Base-by-base conservation (phyloP, 2,329 filamentous ascomycete species). In the Cladosporium oxysporum region DNA sequence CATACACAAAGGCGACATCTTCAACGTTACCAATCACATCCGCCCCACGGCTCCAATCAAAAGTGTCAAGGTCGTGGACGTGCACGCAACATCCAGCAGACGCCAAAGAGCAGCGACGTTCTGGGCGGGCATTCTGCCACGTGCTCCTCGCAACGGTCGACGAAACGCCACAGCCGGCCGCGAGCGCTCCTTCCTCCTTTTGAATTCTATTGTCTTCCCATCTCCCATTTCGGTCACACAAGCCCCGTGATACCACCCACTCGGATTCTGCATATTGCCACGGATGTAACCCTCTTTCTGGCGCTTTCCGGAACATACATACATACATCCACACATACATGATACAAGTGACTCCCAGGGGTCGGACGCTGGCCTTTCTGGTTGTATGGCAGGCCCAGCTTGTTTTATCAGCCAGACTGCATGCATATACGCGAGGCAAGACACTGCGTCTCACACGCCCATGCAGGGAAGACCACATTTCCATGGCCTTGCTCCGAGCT, bases 51-150 rank as follows among this genome's bases (percentile, higher is more conserved):
- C 28, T 58, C 57, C 35, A 31, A 28, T 47, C 57, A 44, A 41
- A 44, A 58, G n/a, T 31, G n/a, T 31, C 31, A 3, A 23, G 18
- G 10, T 14, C 23, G 18, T 33, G 47, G 59, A 35, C 28, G 47
- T 21, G 59, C 58, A n/a, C 57, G 28, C 41, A 49, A 33, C 41
- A 21, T 47, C 41, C 23, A 26, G 23, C 23, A 3, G 23, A 26
- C 23, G 23, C 23, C 16, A 37, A 18, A 23, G 7, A 47, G 41
- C 18, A 52, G 49, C 21, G 16, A 33, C n/a, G 29, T 41, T 61
- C 61, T 44, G 49, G 61, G 35, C 50, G 50, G 52, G 52, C 52
- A 29, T 55, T 31, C 33, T 63, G 61, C 61, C 61, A 63, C 61
- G 61, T 63, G 61, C 61, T 55, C 16, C 41, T 41, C 28, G 28